Base-by-base conservation (phyloP, 345 rosid genomes). In the Hibiscus mutabilis region DNA sequence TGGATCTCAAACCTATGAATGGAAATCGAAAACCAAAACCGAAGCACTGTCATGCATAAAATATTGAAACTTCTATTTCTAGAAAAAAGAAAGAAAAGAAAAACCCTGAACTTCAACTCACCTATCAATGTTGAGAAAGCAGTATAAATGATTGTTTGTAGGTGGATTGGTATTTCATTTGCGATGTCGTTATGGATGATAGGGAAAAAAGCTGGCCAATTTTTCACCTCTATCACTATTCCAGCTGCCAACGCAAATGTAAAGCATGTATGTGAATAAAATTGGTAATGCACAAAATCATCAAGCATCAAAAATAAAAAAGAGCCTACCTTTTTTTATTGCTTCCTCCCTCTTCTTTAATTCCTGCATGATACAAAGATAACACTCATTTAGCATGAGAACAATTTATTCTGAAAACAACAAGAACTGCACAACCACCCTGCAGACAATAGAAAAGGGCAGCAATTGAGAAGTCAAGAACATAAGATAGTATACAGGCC, bases 181-280 rank as follows among this genome's bases (percentile, higher is more conserved):
- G 89, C 79, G 73, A 96, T 92, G 83, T 92, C 99, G 75, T 96
- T 96, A 79, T 96, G 98, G 81, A 96, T 96, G 40, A 96, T 18
- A 13, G 99, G 99, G 58, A 90, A 92, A 86, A 84, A 85, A 16
- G 92, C 93, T 1, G 99, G 99, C 97, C 97, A 96, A 55, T 96
- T 96, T 84, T 92, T 92, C 77, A 85, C 97, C 80, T 96, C 97
- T 53, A 92, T 82, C 69, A 89, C 86, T 82, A 92, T 83, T 79
- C 99, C 99, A 79, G 93, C 99, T 96, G 88, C 82, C 75, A 78
- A 80, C 79, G 72, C 49, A 69, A 79, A 75, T 64, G 37, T 52
- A 64, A 11, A 71, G 29, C 63, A 68, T 31, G 72, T 19, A 27
- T 18, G 66, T 64, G 59, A 74, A 71, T 62, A 29, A 60, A 70